Evolutionary conservation across 306 rosid genomes (phyloP).

Genomic region (Albizia julibrissin): DNA sequence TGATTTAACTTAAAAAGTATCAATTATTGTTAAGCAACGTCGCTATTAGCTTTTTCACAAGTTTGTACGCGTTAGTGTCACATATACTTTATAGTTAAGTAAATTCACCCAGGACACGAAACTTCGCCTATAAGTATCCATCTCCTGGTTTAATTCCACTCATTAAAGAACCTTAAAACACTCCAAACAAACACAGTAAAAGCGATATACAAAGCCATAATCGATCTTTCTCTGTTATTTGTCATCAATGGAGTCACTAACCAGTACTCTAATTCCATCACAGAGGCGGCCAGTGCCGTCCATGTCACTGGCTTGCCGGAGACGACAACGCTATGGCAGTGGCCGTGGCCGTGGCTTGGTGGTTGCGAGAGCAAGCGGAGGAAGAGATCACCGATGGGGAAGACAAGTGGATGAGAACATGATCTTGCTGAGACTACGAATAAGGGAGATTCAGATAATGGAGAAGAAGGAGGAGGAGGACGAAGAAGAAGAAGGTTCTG

Average conservation of each 20-base stretch:
- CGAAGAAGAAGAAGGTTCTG: not conserved
- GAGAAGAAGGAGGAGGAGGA: not conserved
- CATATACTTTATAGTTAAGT: not conserved
- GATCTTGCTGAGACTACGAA: constrained; percentile 34
- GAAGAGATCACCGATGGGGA: constrained; percentile 6
- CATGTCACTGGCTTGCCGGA: not conserved
- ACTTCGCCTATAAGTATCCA: not conserved
- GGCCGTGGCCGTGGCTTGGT: not conserved
- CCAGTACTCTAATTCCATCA: no score
- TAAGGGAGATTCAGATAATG: constrained; percentile 40
- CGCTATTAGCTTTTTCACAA: not conserved
- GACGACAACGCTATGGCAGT: not conserved
- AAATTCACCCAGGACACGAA: not conserved
- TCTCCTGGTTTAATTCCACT: not conserved
- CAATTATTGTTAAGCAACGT: not conserved
- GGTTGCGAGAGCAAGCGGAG: not conserved
- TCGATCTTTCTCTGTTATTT: not conserved
- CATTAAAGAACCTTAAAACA: not conserved
- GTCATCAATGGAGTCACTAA: no score
- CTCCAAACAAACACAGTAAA: not conserved
- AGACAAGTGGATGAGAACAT: constrained; percentile 41
- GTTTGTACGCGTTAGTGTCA: not conserved
- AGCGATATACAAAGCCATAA: not conserved
- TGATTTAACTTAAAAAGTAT: no score
- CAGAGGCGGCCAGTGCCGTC: no score